A percentile compares a stretch with the other conserved stretches of the same genome.
Evolutionary conservation across 805 yeast species (phyloP).

Genomic region (Yamadazyma insecticola): DNA sequence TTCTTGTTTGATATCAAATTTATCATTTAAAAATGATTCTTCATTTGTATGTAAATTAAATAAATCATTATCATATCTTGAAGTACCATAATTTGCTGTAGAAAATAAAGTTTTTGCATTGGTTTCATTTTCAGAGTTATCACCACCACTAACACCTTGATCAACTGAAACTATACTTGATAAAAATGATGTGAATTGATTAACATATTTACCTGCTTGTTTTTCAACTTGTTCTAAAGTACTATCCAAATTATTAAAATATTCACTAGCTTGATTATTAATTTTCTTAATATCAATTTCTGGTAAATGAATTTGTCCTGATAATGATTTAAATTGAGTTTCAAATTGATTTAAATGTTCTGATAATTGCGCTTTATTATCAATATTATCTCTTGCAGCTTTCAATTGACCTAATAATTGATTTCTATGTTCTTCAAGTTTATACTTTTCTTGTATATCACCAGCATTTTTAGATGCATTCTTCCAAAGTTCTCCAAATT

Average conservation of each 20-base stretch:
- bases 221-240: conserved; percentile 69
- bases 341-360: conserved; percentile 24
- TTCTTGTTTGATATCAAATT: conserved; percentile 11
- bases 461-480: conserved; percentile 29
- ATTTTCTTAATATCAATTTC: conserved; percentile 17
- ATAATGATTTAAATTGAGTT: conserved; percentile 21
- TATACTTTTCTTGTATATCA: conserved; percentile 23
- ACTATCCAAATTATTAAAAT: conserved; percentile 66
- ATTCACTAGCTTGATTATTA: conserved; percentile 44
- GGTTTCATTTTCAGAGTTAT: conserved; percentile 5
- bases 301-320: conserved; percentile 11
- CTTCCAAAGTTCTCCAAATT: conserved; percentile 29
- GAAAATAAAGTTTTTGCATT: conserved; percentile 12
- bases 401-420: conserved; percentile 25
- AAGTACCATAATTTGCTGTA: conserved; percentile 28
- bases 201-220: conserved; percentile 56
- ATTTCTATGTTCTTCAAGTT: conserved; percentile 24
- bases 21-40: conserved; percentile 13
- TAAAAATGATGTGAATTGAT: conserved; percentile 55
- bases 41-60: conserved; percentile 34
- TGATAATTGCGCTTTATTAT: conserved; percentile 16
- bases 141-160: conserved; percentile 9
- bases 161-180: conserved; percentile 29
- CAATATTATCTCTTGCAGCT: conserved; percentile 20
- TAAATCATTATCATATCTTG: conserved; percentile 36